A percentile compares a stretch with the other conserved stretches of the same genome.
phyloP scores from a whole-genome alignment of 805 yeast genomes.

The Dipodascopsis tothii region DNA sequence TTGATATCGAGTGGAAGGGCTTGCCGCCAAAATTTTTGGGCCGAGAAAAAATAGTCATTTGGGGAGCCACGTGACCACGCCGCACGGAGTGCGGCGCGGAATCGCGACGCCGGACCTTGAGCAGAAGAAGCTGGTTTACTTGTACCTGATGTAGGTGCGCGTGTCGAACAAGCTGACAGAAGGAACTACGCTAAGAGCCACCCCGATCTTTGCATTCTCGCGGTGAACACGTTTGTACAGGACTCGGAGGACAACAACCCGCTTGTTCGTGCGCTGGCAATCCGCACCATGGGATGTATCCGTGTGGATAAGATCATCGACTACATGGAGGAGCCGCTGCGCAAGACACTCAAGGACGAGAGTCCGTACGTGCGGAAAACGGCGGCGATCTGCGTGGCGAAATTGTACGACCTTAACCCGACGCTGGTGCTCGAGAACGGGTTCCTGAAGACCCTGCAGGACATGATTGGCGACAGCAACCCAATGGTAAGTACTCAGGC shows the following conservation, averaged over 20 bases:
- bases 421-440: conserved; percentile 80
- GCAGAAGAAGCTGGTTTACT: conserved; percentile 90
- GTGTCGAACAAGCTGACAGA: neutral
- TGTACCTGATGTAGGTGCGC: conserved; percentile 62
- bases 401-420: conserved; percentile 78
- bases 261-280: conserved; percentile 87
- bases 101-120: conserved; percentile 94
- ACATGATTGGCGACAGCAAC: conserved; percentile 72
- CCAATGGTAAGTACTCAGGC: conserved; percentile 60
- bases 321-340: conserved; percentile 83
- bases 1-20: no score
- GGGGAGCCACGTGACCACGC: no score
- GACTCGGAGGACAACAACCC: conserved; percentile 98
- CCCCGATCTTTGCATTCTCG: conserved; percentile 91
- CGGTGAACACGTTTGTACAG: conserved; percentile 89
- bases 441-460: conserved; percentile 60
- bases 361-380: conserved; percentile 97
- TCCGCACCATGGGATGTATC: conserved; percentile 97
- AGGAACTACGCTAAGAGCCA: conserved; percentile 87
- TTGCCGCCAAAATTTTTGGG: no score
- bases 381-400: conserved; percentile 95
- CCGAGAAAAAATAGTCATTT: no score
- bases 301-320: conserved; percentile 93
- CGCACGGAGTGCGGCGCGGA: no score
- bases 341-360: conserved; percentile 77